A percentile compares a stretch with the other conserved stretches of the same genome.
These are phyloP conservation scores for Rhodamnia rubescens DNA, from an alignment of 345 rosid species.

Conservation along the genomic window DNA sequence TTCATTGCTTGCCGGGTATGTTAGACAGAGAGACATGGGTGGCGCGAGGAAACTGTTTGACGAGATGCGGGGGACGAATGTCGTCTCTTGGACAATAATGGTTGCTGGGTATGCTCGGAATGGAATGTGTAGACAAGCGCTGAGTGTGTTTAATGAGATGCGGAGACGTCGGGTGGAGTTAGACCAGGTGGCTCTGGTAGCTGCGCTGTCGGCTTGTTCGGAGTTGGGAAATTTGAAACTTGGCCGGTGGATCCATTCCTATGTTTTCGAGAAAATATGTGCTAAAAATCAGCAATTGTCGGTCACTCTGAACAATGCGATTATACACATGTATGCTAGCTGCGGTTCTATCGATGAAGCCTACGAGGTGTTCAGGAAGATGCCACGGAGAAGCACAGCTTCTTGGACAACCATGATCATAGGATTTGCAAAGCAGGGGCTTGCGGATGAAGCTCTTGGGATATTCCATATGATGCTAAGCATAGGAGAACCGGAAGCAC, in stretches of 20 bases:
- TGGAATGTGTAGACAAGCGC: constrained; percentile 35
- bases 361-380: constrained; percentile 35
- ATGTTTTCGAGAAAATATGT: constrained; percentile 27
- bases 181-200: constrained; percentile 39
- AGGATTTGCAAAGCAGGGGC: constrained; percentile 53
- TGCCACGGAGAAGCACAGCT: constrained; percentile 38
- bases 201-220: constrained; percentile 52
- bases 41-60: constrained; percentile 40
- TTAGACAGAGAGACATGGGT: constrained; percentile 40
- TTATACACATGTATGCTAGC: constrained; percentile 55
- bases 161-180: constrained; percentile 36
- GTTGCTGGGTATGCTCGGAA: constrained; percentile 40
- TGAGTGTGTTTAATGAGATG: constrained; percentile 42
- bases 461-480: constrained; percentile 28
- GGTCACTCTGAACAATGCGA: constrained; percentile 40
- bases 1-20: constrained; percentile 48
- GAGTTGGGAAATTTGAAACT: constrained; percentile 52
- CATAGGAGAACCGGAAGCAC: constrained; percentile 16
- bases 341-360: constrained; percentile 44
- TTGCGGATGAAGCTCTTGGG: constrained; percentile 30
- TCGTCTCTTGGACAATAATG: constrained; percentile 47
- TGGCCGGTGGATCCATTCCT: constrained; percentile 53
- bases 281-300: constrained; percentile 23
- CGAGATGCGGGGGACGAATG: constrained; percentile 40
- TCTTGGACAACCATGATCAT: constrained; percentile 52